These are phyloP conservation scores for Fusarium sp. DNA, from an alignment of 2,329 filamentous ascomycete species.

Conservation along the genomic window DNA sequence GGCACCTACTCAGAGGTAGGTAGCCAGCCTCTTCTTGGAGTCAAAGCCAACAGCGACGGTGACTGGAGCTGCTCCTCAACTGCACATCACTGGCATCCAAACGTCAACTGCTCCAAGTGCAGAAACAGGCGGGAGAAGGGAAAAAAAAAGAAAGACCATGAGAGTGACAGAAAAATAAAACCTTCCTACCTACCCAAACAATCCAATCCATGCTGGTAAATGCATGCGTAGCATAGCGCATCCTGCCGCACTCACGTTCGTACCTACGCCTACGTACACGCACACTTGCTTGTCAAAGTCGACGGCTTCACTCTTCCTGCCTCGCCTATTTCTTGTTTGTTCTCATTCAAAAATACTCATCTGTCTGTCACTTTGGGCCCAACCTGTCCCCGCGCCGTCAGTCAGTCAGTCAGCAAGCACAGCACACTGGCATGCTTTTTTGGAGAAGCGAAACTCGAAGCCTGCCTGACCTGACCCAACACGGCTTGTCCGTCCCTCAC, in stretches of 20 bases:
- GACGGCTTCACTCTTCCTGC: slow-evolving; percentile 18
- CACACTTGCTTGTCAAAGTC: slow-evolving; percentile 17
- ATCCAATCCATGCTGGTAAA: slow-evolving; percentile 42
- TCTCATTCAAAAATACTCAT: slow-evolving; percentile 4
- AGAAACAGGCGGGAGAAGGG: slow-evolving; percentile 22
- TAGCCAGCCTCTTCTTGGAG: slow-evolving; percentile 30
- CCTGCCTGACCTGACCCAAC: slow-evolving; percentile 20
- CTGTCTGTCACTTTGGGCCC: neutral
- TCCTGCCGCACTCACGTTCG: slow-evolving; percentile 35
- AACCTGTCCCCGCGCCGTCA: slow-evolving; percentile 25
- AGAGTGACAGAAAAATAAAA: slow-evolving; percentile 12
- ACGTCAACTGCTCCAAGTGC: slow-evolving; percentile 34
- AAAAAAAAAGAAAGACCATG: neutral
- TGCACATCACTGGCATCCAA: slow-evolving; percentile 43
- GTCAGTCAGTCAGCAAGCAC: slow-evolving; percentile 30
- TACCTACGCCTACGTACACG: slow-evolving; percentile 11
- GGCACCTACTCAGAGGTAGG: neutral
- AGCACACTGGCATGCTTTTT: neutral
- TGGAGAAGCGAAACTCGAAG: slow-evolving; percentile 22
- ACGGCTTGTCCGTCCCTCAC: slow-evolving; percentile 32
- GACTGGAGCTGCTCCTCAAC: slow-evolving; percentile 25
- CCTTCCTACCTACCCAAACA: slow-evolving; percentile 30
- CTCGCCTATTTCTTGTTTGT: slow-evolving; percentile 19
- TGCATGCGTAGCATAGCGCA: slow-evolving; percentile 45
- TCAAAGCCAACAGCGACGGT: slow-evolving; percentile 14